Base-by-base conservation (phyloP, 306 rosid genomes). In the Gleditsia sinensis region DNA sequence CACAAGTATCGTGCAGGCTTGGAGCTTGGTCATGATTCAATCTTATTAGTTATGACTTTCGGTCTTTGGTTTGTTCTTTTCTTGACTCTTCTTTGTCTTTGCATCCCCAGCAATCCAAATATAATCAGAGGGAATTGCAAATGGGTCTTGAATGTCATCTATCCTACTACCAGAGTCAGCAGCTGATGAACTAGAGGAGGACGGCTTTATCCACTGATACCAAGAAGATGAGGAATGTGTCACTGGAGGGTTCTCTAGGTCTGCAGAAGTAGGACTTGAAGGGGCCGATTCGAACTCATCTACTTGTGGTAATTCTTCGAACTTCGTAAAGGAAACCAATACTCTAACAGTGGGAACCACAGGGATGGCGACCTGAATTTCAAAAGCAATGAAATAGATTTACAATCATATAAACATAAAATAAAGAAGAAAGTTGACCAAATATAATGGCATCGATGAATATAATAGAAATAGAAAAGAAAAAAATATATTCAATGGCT, bases 221-320 rank as follows among this genome's bases (percentile, higher is more conserved):
- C 98, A 95, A 55, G 99, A 91, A 32, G 95, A 81, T n/a, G 87
- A 82, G n/a, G 91, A 68, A 5, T 72, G 58, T 54, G 73, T 53
- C 33, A 6, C 67, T 6, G 58, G 50, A 2, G 84, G 84, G 80
- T 89, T 83, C 58, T 89, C 90, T 74, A 74, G 82, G 62, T 63
- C 86, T 39, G 67, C 74, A 32, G 74, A 55, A 21, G 91, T 70
- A 33, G 99, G 99, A 83, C 99, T 95, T 1, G 99, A 86, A 3
- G 99, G 98, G 4, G 96, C 98, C 19, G 99, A 92, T 16, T 84
- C 67, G 17, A 95, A 92, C 74, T 92, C 97, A 48, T 92, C 99
- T 46, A 54, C 49, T 0, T 90, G 86, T 1, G 81, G 88, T 54
- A 95, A 24, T 72, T 88, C 99, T 90, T 95, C 99, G 33, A 90